Conservation (phyloP, 1,284 basidiomycete species). For the Boletus sp. region DNA sequence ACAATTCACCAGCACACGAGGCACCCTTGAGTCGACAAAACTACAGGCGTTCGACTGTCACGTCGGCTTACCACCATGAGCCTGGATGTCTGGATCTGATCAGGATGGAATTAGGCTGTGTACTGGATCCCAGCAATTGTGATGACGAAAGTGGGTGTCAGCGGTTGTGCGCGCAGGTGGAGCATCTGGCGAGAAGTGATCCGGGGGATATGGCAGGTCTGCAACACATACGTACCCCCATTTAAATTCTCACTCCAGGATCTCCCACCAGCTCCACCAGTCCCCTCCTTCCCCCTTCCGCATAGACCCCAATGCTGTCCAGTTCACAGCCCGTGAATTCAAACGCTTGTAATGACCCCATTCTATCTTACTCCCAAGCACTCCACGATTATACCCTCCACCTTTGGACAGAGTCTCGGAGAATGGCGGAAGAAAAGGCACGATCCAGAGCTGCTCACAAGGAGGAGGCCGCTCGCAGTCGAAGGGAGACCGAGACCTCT, state of each 20-base stretch:
- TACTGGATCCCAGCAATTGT: not conserved
- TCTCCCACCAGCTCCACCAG: conserved; percentile 9
- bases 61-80: not conserved
- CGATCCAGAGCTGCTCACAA: conserved; percentile 28
- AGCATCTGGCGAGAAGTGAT: conserved; percentile 28
- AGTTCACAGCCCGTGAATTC: conserved; percentile 11
- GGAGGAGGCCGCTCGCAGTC: conserved; percentile 27
- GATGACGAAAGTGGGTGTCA: conserved; percentile 11
- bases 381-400: conserved; percentile 64
- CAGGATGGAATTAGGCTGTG: not conserved
- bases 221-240: conserved; percentile 12
- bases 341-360: conserved; percentile 33
- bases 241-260: conserved; percentile 26
- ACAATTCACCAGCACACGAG: conserved; percentile 3
- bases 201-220: conserved; percentile 17
- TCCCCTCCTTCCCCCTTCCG: not conserved
- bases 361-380: conserved; percentile 56
- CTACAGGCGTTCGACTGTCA: not conserved
- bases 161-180: conserved; percentile 21
- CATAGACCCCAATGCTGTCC: conserved; percentile 18
- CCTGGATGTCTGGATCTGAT: not conserved
- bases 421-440: conserved; percentile 52
- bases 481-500: conserved; percentile 17
- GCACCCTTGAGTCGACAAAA: not conserved
- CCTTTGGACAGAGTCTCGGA: conserved; percentile 64